Conservation (phyloP, 805 yeast species). For the Pichia deserticola region DNA sequence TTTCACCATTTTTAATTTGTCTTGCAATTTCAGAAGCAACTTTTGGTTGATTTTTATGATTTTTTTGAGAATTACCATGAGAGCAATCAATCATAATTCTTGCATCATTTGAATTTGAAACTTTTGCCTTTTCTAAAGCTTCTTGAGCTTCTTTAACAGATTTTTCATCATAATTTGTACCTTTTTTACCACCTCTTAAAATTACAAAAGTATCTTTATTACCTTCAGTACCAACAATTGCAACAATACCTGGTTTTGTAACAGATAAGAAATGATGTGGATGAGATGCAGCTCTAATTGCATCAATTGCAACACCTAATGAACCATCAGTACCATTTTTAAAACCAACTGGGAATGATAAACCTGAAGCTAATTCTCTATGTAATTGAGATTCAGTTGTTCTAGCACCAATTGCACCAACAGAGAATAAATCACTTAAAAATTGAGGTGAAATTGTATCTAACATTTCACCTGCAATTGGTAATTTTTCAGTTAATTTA, state of each 20-base stretch:
- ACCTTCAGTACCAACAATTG: constrained; percentile 93
- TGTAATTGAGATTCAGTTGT: constrained; percentile 98
- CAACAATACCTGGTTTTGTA: constrained; percentile 93
- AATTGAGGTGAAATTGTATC: constrained; percentile 97
- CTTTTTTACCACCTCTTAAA: constrained; percentile 90
- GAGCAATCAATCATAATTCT: constrained; percentile 96
- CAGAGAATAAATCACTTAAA: constrained; percentile 80
- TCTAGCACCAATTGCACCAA: constrained; percentile 99
- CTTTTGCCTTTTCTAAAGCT: constrained; percentile 42
- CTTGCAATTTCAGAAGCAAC: constrained; percentile 74
- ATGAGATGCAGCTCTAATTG: constrained; percentile 83
- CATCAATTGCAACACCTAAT: constrained; percentile 87
- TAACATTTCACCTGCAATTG: constrained; percentile 96
- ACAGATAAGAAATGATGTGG: constrained; percentile 94
- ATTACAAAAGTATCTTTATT: constrained; percentile 86
- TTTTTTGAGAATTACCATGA: constrained; percentile 90
- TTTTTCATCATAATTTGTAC: constrained; percentile 81
- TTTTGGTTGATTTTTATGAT: constrained; percentile 87
- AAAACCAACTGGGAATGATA: constrained; percentile 98
- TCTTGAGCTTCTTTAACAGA: constrained; percentile 61
- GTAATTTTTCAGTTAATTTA: constrained; percentile 76
- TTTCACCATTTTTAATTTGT: constrained; percentile 72
- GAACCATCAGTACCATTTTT: constrained; percentile 98
- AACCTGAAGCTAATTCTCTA: constrained; percentile 94
- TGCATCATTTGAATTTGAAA: constrained; percentile 34